Base-by-base conservation (phyloP, 164 flowering plant species). In the Houttuynia cordata region DNA sequence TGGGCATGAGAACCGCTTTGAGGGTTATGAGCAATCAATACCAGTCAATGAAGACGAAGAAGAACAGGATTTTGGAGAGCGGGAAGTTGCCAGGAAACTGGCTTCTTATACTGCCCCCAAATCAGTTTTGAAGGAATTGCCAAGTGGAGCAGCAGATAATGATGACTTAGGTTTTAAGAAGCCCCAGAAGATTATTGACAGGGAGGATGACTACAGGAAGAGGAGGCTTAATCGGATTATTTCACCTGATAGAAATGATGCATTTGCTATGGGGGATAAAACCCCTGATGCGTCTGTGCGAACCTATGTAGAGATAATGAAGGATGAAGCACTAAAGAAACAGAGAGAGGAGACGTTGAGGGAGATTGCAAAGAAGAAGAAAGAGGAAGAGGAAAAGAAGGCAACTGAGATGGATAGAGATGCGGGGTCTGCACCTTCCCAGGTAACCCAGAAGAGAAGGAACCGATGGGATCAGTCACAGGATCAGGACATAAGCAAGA, bases 391-490 rank as follows among this genome's bases (percentile, higher is more conserved):
- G 64, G 84, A 84, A 71, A 68, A 73, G 19, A 83, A 74, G 64
- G 81, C 69, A 50, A 64, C 59, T 34, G 83, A 62, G 54, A 70
- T 59, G 49, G 82, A 70, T 40, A 66, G 53, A 12, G 74, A 62
- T 50, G 71, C 63, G 24, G 51, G 14, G 18, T 58, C 62, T 3
- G 75, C 74, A 0, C 69, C 57, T 4, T 56, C 62, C 21, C 75
- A 78, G 63, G 66, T 79, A 10, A 64, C 62, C 13, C 81, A 74
- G 62, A 86, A 89, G 72, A 86, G 88, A 79, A 84, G 97, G 81
- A 87, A 90, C 63, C 73, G 96, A 65, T 94, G 97, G 99, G 99
- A 90, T 58, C 87, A 80, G 67, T 76, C 87, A 13, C 87, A 88
- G 76, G 78, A 75, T 13, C 51, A 30, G 13, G 93, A 86, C 53